Conservation (phyloP, 2,329 filamentous ascomycete species). For the Neonectria neomacrospora region DNA sequence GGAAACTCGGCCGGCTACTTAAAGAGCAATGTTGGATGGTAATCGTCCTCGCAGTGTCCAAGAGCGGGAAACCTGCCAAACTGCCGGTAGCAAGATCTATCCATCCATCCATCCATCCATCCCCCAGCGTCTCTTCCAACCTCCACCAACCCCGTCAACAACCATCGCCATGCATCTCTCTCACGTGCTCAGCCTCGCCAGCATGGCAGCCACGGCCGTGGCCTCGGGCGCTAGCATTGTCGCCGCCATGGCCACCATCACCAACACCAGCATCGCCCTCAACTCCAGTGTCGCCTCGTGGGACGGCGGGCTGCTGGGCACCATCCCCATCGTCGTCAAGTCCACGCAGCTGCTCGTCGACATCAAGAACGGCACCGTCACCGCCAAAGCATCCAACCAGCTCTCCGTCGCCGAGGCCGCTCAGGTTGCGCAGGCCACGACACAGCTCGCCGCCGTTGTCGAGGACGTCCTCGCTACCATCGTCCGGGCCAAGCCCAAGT, state of each 20-base stretch:
- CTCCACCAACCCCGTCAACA: neutral
- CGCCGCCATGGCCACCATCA: slow-evolving; percentile 50
- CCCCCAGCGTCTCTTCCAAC: neutral
- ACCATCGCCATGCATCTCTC: slow-evolving; percentile 39
- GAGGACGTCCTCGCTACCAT: slow-evolving; percentile 53
- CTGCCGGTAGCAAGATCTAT: neutral
- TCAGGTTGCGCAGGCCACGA: slow-evolving; percentile 52
- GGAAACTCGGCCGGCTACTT: neutral
- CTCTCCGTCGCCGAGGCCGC: slow-evolving; percentile 54
- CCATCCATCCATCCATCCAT: too few relatives aligned
- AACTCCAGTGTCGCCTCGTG: slow-evolving; percentile 50
- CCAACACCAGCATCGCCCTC: slow-evolving; percentile 48
- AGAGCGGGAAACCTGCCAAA: neutral
- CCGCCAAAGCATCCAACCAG: slow-evolving; percentile 50
- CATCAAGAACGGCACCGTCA: slow-evolving; percentile 53
- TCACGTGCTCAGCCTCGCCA: slow-evolving; percentile 37
- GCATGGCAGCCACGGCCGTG: slow-evolving; percentile 42
- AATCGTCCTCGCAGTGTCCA: neutral
- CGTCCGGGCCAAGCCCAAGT: slow-evolving; percentile 55
- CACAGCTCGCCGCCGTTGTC: slow-evolving; percentile 51
- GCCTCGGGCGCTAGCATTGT: slow-evolving; percentile 51
- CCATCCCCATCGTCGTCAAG: slow-evolving; percentile 54
- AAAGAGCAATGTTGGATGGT: neutral
- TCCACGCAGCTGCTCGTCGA: slow-evolving; percentile 52
- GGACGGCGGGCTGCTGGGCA: slow-evolving; percentile 52